A percentile compares a stretch with the other conserved stretches of the same genome.
Conservation (phyloP, 2,329 filamentous ascomycete genomes). For the Aspergillus phoenicis region DNA sequence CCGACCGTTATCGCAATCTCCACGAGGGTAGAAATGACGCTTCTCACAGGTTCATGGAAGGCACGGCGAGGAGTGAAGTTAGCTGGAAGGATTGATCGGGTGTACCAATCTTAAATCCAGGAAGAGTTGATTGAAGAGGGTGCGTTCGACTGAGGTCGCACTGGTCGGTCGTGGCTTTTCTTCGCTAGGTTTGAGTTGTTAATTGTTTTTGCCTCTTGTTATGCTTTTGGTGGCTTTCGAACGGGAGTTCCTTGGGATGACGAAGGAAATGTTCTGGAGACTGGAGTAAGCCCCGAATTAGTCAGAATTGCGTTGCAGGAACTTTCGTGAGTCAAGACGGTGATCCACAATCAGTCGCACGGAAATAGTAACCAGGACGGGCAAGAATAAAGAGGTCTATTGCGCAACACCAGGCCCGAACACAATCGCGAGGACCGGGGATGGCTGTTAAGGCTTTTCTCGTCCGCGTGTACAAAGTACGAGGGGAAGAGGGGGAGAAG, state of each 20-base stretch:
- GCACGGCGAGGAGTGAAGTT: slow-evolving; percentile 1
- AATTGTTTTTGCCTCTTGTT: background rate
- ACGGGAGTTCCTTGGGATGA: background rate
- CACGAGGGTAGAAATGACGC: slow-evolving; percentile 25
- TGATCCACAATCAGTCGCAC: background rate
- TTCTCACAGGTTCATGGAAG: slow-evolving; percentile 26
- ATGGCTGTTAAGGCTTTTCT: background rate
- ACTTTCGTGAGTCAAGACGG: background rate
- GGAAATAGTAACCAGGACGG: slow-evolving; percentile 1
- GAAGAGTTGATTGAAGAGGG: background rate
- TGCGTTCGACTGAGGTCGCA: background rate
- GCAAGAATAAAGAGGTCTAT: background rate
- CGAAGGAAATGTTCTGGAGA: background rate
- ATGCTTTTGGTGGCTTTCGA: background rate
- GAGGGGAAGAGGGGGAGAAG: background rate
- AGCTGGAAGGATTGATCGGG: slow-evolving; percentile 1
- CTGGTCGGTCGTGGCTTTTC: background rate
- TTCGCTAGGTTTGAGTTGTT: background rate
- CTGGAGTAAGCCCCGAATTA: background rate
- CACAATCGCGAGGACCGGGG: background rate
- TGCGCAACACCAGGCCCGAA: background rate
- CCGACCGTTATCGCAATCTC: slow-evolving; percentile 23
- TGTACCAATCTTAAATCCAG: background rate
- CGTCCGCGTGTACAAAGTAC: background rate
- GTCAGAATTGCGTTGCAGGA: background rate